Evolutionary conservation across 2,329 filamentous ascomycete genomes (phyloP), one percentile per base, ranked within the genome.

Genomic region (Penicillium rolfsii): DNA sequence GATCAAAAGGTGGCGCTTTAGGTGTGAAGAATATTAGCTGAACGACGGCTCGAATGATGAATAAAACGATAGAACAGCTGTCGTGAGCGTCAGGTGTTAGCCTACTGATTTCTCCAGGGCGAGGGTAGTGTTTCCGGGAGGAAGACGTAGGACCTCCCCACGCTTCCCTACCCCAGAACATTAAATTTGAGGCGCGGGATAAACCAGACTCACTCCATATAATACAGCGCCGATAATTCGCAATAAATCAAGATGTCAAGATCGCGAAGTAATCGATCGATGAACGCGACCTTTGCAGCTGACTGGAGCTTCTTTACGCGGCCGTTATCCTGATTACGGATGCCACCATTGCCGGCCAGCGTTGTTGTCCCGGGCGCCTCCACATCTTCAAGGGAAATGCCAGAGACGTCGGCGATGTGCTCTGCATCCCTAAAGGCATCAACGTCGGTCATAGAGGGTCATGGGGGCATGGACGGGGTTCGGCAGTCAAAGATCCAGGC

Each of bases 201-300:
- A 45, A 19, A 28, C 26, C 57, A 57, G 36, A 70, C 83, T 69
- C 79, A 87, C 85, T 89, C 86, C 75, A 87, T 81, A 72, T 88
- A 85, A 73, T 89, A 89, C 60, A 87, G 74, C 7, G 82, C 80
- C 40, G 85, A 85, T 61, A 89, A 76, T 76, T 89, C 79, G 71
- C 85, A 83, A 75, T 87, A 88, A 58, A 87, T 81, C 52, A 87
- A 70, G 66, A 85, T 80, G 68, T 89, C 86, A 46, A 88, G 73
- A 67, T 83, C 81, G 58, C 82, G 80, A 62, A 87, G 77, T 53
- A 88, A 71, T 57, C 84, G 80, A 66, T 86, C 83, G 43, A 88
- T 80, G 64, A 83, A 74, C 26, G 77, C 76, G 26, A 76, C 74
- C 66, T 82, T 79, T 57, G 78, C 77, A 28, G 74, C 71, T 5